Evolutionary conservation across 2,329 filamentous ascomycete species (phyloP), one percentile per base, ranked within the genome.

Genomic region (Ascochyta viciae-villosae): DNA sequence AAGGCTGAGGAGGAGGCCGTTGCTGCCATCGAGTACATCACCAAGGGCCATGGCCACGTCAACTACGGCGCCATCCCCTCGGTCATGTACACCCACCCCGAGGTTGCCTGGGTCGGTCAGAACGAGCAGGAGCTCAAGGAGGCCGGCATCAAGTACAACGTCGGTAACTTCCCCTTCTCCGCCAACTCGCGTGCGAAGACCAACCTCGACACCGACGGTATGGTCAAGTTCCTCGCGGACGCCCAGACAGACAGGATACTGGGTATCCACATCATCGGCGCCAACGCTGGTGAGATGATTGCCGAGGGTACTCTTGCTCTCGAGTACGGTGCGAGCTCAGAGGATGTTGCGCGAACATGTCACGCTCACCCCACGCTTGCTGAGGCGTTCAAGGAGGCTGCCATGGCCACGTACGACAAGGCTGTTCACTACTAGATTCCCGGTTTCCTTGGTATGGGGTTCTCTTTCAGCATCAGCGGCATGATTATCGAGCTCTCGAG

Each of bases 181-280:
- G 95, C 95, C 82, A 99, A 99, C 87, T 96, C 92, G 57, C 89
- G 95, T 77, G 95, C 95, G 70, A 99, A 98, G 90, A 99, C 95
- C 75, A 99, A 98, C 84, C 83, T 96, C 67, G 95, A 99, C 76
- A 91, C 91, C 33, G 95, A 99, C 56, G 95, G 95, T 68, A 82
- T 96, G 78, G 95, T 99, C 71, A 99, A 99, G 86, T 96, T 99
- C 82, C 84, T 99, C 60, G 89, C 93, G 34, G 95, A 99, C 76
- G 92, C 92, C 47, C 91, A 98, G 85, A 99, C 95, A 33, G 95
- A 99, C 80, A 87, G 95, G 67, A 89, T 99, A 67, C 84, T 99
- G 61, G 95, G 95, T 65, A 89, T 96, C 63, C 95, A 99, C 84
- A 98, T 99, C 78, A 89, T 99, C 70, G 95, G 95, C 57, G 85